phyloP scores from a whole-genome alignment of 305 asterid species.

The Fraxinus xanthoxyloides region DNA sequence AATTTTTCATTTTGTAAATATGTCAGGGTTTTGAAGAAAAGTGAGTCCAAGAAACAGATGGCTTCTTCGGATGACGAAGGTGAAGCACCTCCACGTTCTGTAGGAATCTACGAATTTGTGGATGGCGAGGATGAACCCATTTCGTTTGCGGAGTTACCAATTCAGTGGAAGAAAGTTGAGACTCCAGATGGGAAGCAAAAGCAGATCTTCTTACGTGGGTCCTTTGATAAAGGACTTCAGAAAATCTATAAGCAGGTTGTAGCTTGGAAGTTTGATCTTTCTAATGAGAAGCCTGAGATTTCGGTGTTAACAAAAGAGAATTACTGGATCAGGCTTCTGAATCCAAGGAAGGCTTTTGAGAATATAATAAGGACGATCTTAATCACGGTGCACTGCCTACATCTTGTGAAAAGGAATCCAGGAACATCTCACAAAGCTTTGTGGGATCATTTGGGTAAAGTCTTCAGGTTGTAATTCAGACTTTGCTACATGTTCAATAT shows the following conservation, averaged over 20 bases:
- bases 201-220: constrained; percentile 56
- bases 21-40: constrained; percentile 23
- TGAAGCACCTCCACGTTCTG: constrained; percentile 38
- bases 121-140: constrained; percentile 41
- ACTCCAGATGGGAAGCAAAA: constrained; percentile 27
- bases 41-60: constrained; percentile 33
- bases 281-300: constrained; percentile 52
- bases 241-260: constrained; percentile 55
- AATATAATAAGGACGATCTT: constrained; percentile 48
- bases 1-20: neutral
- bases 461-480: constrained; percentile 59
- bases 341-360: constrained; percentile 60
- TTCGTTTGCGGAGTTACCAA: constrained; percentile 56
- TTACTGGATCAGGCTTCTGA: constrained; percentile 76
- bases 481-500: constrained; percentile 10
- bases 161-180: constrained; percentile 46
- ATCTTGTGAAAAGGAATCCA: constrained; percentile 57
- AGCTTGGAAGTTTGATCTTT: constrained; percentile 73
- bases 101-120: constrained; percentile 48
- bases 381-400: constrained; percentile 61
- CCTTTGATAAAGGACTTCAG: constrained; percentile 65
- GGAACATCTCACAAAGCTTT: constrained; percentile 53
- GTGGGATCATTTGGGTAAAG: constrained; percentile 71
- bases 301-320: constrained; percentile 61
- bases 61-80: constrained; percentile 76